These are phyloP conservation scores for Clavulina sp. DNA, from an alignment of 768 basidiomycete species.

Conservation along the genomic window DNA sequence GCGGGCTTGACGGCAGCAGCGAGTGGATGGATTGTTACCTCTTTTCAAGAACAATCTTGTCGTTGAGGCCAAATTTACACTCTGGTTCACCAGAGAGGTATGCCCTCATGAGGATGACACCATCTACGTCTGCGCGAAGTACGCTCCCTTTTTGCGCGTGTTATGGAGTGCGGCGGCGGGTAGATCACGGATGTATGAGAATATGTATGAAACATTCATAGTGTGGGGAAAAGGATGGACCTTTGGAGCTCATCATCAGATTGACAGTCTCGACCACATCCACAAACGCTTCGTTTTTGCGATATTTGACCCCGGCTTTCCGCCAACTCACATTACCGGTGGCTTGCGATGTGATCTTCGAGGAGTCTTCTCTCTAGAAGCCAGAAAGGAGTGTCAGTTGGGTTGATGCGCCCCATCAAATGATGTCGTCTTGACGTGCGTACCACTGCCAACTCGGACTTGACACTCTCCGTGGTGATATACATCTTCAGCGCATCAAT, in stretches of 20 bases:
- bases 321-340: constrained; percentile 96
- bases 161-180: constrained; percentile 3
- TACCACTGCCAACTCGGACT: constrained; percentile 74
- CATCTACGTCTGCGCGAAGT: constrained; percentile 92
- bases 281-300: constrained; percentile 99
- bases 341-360: constrained; percentile 92
- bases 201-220: not conserved
- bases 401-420: not conserved
- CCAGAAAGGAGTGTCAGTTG: not conserved
- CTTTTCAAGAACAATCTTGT: constrained; percentile 95
- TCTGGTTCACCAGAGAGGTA: constrained; percentile 94
- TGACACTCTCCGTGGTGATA: constrained; percentile 93
- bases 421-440: constrained; percentile 14
- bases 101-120: constrained; percentile 94
- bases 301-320: constrained; percentile 88
- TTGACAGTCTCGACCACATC: constrained; percentile 97
- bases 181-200: not conserved
- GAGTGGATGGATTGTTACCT: constrained; percentile 16
- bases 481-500: constrained; percentile 94
- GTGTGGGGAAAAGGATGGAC: too few species aligned
- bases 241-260: constrained; percentile 92
- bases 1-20: not conserved
- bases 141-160: constrained; percentile 67
- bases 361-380: constrained; percentile 69
- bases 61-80: constrained; percentile 97